phyloP scores from a whole-genome alignment of 352 stramenopile species.

The Pythium scleroteichum region DNA sequence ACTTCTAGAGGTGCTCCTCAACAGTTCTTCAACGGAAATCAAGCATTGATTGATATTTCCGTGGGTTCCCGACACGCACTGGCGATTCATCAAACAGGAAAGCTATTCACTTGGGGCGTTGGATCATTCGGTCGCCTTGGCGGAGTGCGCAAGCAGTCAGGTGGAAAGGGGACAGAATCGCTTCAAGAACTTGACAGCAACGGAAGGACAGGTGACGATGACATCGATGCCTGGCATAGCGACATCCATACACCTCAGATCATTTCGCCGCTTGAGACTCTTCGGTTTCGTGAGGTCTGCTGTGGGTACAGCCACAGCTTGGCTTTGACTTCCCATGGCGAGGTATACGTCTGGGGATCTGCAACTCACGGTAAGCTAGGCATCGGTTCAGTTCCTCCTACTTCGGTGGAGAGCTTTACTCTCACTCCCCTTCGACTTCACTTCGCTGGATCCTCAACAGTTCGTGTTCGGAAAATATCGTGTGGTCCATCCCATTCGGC shows the following conservation, averaged over 20 bases:
- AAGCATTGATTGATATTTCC: conserved; percentile 57
- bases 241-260: conserved; percentile 51
- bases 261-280: conserved; percentile 37
- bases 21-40: conserved; percentile 46
- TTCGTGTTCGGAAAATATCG: conserved; percentile 57
- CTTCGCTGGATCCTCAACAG: conserved; percentile 21
- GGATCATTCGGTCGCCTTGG: conserved; percentile 69
- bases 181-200: conserved; percentile 12
- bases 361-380: conserved; percentile 74
- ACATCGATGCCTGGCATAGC: conserved; percentile 51
- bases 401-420: conserved; percentile 63
- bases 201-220: conserved; percentile 18
- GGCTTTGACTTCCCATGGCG: conserved; percentile 55
- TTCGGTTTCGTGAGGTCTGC: conserved; percentile 58
- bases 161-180: not conserved
- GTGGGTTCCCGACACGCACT: conserved; percentile 71
- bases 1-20: conserved; percentile 48
- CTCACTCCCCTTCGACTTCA: conserved; percentile 48
- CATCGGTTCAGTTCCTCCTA: conserved; percentile 35
- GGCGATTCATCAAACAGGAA: conserved; percentile 61
- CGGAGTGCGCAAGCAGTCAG: conserved; percentile 15
- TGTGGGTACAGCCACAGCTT: conserved; percentile 75
- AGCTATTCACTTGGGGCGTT: conserved; percentile 71
- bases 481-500: conserved; percentile 80
- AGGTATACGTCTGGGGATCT: conserved; percentile 79